Percentiles rank a stretch among this genome's conserved stretches.
Evolutionary conservation across 495 filamentous ascomycete species (phyloP).

Genomic region (Penicillium cataractarum): DNA sequence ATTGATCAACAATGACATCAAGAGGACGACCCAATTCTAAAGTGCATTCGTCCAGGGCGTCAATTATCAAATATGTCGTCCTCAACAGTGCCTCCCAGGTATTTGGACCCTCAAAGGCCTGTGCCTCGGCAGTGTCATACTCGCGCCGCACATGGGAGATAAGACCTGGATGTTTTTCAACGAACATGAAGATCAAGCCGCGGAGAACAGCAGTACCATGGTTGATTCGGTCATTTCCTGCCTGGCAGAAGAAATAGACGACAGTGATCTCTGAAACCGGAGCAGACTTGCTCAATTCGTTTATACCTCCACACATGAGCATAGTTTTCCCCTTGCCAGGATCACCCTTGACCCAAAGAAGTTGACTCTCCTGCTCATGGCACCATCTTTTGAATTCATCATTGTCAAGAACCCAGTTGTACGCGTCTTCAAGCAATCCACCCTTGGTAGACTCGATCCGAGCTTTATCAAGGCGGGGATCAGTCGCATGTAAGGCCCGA

Average conservation of each 20-base stretch:
- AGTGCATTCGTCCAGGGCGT: constrained; percentile 3
- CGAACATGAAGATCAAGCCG: constrained; percentile 45
- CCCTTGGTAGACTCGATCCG: constrained; percentile 31
- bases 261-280: constrained; percentile 18
- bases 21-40: background rate
- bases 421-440: constrained; percentile 43
- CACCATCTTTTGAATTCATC: constrained; percentile 34
- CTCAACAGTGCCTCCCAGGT: constrained; percentile 32
- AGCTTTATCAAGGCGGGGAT: constrained; percentile 45
- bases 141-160: constrained; percentile 30
- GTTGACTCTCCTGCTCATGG: background rate
- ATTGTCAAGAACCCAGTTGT: constrained; percentile 49
- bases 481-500: constrained; percentile 25
- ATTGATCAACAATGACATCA: background rate
- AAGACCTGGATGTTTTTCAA: constrained; percentile 35
- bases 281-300: constrained; percentile 29
- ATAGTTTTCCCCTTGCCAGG: constrained; percentile 44
- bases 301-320: constrained; percentile 45
- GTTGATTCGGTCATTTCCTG: constrained; percentile 37
- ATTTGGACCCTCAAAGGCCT: constrained; percentile 41
- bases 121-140: constrained; percentile 13
- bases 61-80: background rate
- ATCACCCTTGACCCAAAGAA: constrained; percentile 37
- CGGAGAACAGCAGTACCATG: constrained; percentile 45
- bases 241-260: constrained; percentile 55